Conservation (phyloP, 257 asterid species). For the Fraxinus cuspidata region DNA sequence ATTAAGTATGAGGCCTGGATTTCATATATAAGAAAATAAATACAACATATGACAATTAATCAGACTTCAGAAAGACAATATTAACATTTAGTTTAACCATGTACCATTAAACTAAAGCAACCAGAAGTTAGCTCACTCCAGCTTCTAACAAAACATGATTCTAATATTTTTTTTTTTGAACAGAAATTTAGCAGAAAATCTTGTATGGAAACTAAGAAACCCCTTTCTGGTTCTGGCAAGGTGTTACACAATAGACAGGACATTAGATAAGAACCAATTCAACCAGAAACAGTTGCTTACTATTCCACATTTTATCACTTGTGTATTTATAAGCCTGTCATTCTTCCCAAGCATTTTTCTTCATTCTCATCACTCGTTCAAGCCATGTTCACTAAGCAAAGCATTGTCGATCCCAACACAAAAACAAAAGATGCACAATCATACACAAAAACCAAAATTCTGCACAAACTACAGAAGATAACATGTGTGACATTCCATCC, state of each 20-base stretch:
- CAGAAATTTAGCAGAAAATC: background rate
- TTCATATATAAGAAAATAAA: background rate
- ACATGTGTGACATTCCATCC: background rate
- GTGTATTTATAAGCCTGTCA: background rate
- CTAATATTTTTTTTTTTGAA: background rate
- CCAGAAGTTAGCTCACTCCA: background rate
- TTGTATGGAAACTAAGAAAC: background rate
- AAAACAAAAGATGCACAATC: background rate
- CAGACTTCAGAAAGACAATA: background rate
- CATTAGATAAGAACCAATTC: constrained; percentile 2
- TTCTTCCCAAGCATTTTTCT: background rate
- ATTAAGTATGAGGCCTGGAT: background rate
- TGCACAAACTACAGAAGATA: background rate
- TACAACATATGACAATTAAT: too few relatives aligned
- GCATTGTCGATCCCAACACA: background rate
- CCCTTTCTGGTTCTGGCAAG: background rate
- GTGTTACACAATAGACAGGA: background rate
- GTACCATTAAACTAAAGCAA: background rate
- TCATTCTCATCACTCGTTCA: background rate
- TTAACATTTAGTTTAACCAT: background rate
- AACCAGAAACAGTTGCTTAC: background rate
- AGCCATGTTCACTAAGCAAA: background rate
- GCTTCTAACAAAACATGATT: background rate
- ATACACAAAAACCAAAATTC: background rate
- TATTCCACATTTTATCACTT: background rate